Base-by-base conservation (phyloP, 2,329 filamentous ascomycete genomes). In the Alternaria triticina region DNA sequence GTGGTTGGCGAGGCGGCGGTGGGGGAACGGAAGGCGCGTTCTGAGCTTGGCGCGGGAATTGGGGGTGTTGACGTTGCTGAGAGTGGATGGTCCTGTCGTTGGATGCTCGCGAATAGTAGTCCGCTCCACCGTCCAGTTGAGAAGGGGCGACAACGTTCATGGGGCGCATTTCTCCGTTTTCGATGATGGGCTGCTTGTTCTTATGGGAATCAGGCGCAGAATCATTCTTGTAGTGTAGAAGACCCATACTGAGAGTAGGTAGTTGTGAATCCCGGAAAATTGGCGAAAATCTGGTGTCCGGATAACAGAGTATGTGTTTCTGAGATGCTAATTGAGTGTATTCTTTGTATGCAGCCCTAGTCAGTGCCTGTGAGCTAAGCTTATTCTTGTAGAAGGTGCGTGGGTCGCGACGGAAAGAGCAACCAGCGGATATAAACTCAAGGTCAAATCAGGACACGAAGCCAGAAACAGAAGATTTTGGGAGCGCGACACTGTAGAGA, bases 101-200 rank as follows among this genome's bases (percentile, higher is more conserved):
- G 30, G 23, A 4, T 25, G 52, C 44, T 3, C 27, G 55, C 11
- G 54, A 40, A 50, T 43, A 56, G 12, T 59, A 28, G 51, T 69
- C 58, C 15, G 40, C 25, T 25, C 58, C 45, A 6, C 67, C 66
- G 33, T 73, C 65, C 13, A 64, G 5, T 36, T 66, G 67, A 13
- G 63, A 15, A n/a, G 54, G 23, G 25, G 27, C 10, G 20, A 44
- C 6, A 25, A 10, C 5, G 43, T 51, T 52, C n/a, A 12, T 27
- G 7, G 50, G 10, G 12, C 10, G 15, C 46, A 3, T 28, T 28
- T 22, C n/a, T 17, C 9, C 36, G 2, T 9, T 1, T 22, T 23
- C 22, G n/a, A 30, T 27, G n/a, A 10, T 11, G 10, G 5, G 6
- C 5, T 22, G 20, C 6, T 15, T 36, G 4, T 20, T 40, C 12